Percentiles rank a stretch among this genome's conserved stretches.
Evolutionary conservation across 352 stramenopile species (phyloP).

Genomic region (Globisporangium okanoganense): DNA sequence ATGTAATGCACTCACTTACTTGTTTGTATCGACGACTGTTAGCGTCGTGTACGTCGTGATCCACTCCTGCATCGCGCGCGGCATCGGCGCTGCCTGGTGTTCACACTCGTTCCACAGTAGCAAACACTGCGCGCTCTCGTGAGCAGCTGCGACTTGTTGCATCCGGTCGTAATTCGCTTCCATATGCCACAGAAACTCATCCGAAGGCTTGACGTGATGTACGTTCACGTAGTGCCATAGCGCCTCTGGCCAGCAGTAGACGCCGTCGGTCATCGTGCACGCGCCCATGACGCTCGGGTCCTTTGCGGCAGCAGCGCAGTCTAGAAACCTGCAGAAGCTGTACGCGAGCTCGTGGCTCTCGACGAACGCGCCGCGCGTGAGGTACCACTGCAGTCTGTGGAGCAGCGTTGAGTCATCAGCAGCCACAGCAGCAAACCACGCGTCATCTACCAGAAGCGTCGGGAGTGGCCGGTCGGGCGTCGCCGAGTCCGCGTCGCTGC

Average conservation of each 20-base stretch:
- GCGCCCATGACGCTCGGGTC: constrained; percentile 58
- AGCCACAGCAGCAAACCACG: constrained; percentile 32
- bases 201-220: constrained; percentile 62
- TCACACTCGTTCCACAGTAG: constrained; percentile 52
- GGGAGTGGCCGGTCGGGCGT: constrained; percentile 40
- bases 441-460: constrained; percentile 40
- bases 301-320: constrained; percentile 33
- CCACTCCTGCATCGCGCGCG: constrained; percentile 60
- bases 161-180: constrained; percentile 26
- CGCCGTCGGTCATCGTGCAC: constrained; percentile 71
- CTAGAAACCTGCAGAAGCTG: constrained; percentile 70
- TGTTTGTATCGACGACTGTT: neutral
- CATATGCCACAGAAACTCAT: constrained; percentile 58
- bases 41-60: constrained; percentile 59
- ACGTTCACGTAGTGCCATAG: constrained; percentile 68
- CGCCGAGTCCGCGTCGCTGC: constrained; percentile 9
- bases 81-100: constrained; percentile 35
- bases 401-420: constrained; percentile 19
- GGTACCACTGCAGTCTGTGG: constrained; percentile 45
- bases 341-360: constrained; percentile 81
- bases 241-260: constrained; percentile 77
- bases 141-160: constrained; percentile 7
- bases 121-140: constrained; percentile 27
- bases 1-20: neutral
- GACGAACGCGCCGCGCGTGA: constrained; percentile 50